Percentiles rank a stretch among this genome's conserved stretches.
phyloP scores from a whole-genome alignment of 371 early-diverging fungal species.

The Mortierella sp. region DNA sequence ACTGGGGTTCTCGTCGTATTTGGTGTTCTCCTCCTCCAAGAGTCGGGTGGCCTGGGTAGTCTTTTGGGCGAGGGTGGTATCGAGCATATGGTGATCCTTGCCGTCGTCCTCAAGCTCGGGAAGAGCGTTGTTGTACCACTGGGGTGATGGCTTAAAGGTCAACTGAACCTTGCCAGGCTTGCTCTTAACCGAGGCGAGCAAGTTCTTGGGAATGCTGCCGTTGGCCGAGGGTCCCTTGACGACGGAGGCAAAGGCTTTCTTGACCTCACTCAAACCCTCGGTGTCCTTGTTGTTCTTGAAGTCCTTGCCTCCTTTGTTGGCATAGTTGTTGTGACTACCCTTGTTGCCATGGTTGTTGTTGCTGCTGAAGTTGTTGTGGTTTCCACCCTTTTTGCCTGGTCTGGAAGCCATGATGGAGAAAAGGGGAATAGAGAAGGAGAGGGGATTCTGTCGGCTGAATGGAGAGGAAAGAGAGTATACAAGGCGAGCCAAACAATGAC shows the following conservation, averaged over 20 bases:
- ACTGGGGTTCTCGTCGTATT: slow-evolving; percentile 70
- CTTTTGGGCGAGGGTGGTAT: slow-evolving; percentile 63
- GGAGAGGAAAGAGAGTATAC: neutral
- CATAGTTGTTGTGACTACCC: slow-evolving; percentile 27
- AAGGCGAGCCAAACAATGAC: neutral
- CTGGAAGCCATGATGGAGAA: slow-evolving; percentile 20
- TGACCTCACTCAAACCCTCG: slow-evolving; percentile 42
- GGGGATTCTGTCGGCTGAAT: slow-evolving; percentile 11
- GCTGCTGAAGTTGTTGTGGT: slow-evolving; percentile 12
- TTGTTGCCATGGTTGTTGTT: slow-evolving; percentile 7
- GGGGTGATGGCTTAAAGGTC: slow-evolving; percentile 66
- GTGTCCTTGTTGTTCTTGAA: slow-evolving; percentile 15
- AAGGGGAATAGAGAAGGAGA: neutral
- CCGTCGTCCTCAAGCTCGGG: slow-evolving; percentile 57
- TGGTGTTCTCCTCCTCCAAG: slow-evolving; percentile 77
- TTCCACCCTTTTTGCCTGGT: slow-evolving; percentile 22
- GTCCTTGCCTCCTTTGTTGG: slow-evolving; percentile 13
- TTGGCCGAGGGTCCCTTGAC: slow-evolving; percentile 57
- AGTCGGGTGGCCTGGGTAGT: slow-evolving; percentile 73
- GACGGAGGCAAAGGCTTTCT: slow-evolving; percentile 55
- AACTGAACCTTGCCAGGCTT: slow-evolving; percentile 46
- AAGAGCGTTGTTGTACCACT: slow-evolving; percentile 65
- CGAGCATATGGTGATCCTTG: slow-evolving; percentile 56
- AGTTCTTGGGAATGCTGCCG: slow-evolving; percentile 56
- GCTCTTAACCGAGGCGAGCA: slow-evolving; percentile 39